A percentile compares a stretch with the other conserved stretches of the same genome.
Evolutionary conservation across 2,329 filamentous ascomycete species (phyloP).

Genomic region (Trichoderma hamatum): DNA sequence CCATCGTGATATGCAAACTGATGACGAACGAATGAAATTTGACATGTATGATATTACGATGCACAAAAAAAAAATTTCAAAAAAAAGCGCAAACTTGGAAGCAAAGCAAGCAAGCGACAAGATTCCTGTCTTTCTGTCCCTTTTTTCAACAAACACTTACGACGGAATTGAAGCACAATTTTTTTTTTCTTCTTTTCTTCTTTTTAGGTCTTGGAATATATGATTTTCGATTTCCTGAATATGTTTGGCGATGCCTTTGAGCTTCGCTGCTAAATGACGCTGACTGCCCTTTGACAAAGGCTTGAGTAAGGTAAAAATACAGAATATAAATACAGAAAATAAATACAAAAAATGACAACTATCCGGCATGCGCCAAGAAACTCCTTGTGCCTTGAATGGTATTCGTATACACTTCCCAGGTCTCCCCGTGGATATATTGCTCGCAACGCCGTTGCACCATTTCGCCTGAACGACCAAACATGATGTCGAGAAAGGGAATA

Average conservation of each 20-base stretch:
- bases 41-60: background rate
- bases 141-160: background rate
- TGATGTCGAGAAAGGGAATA: background rate
- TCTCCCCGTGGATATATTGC: background rate
- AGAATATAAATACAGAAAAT: background rate
- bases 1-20: background rate
- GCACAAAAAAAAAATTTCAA: too few relatives aligned
- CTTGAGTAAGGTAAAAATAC: background rate
- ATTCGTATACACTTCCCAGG: background rate
- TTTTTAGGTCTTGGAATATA: background rate
- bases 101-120: background rate
- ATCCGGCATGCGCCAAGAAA: background rate
- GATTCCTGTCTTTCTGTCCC: background rate
- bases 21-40: constrained; percentile 7
- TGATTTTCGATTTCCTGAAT: background rate
- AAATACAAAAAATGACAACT: background rate
- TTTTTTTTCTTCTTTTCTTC: background rate
- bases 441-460: background rate
- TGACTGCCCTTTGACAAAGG: background rate
- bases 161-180: background rate
- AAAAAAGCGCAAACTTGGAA: background rate
- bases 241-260: background rate
- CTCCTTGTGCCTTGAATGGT: background rate
- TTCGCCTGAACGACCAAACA: background rate
- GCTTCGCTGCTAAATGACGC: background rate